phyloP scores from a whole-genome alignment of 2,329 filamentous ascomycete species.

The Thielaviopsis euricoi region DNA sequence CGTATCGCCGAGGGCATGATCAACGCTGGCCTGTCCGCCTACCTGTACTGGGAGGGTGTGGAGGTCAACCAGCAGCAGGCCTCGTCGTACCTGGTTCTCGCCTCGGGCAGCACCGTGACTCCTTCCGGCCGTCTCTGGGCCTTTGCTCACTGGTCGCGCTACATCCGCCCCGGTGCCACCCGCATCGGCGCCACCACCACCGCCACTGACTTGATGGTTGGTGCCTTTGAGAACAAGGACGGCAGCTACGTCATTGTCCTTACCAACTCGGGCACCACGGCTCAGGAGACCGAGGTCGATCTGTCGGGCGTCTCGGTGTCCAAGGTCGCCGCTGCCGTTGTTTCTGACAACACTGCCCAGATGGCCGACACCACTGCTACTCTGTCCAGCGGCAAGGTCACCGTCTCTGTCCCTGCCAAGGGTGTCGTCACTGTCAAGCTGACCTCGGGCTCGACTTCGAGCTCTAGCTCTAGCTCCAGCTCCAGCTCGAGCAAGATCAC shows the following conservation, averaged over 20 bases:
- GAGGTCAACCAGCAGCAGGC: slow-evolving; percentile 17
- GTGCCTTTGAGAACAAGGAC: slow-evolving; percentile 23
- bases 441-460: background rate
- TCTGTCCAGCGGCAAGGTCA: background rate
- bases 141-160: slow-evolving; percentile 24
- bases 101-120: background rate
- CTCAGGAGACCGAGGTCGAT: slow-evolving; percentile 7
- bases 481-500: too few species aligned
- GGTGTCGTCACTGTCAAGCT: background rate
- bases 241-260: slow-evolving; percentile 23
- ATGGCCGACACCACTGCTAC: background rate
- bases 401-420: background rate
- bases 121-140: slow-evolving; percentile 22
- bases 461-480: too few species aligned
- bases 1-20: slow-evolving; percentile 33
- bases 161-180: slow-evolving; percentile 22
- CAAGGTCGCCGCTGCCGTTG: background rate
- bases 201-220: slow-evolving; percentile 17
- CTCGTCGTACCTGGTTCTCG: slow-evolving; percentile 17
- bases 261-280: slow-evolving; percentile 16
- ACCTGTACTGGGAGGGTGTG: slow-evolving; percentile 37
- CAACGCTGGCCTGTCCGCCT: slow-evolving; percentile 31
- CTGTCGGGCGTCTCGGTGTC: background rate
- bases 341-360: background rate
- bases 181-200: slow-evolving; percentile 18